phyloP scores from a whole-genome alignment of 192 early-diverging fungal species.

The Phycomyces blakesleeanus region DNA sequence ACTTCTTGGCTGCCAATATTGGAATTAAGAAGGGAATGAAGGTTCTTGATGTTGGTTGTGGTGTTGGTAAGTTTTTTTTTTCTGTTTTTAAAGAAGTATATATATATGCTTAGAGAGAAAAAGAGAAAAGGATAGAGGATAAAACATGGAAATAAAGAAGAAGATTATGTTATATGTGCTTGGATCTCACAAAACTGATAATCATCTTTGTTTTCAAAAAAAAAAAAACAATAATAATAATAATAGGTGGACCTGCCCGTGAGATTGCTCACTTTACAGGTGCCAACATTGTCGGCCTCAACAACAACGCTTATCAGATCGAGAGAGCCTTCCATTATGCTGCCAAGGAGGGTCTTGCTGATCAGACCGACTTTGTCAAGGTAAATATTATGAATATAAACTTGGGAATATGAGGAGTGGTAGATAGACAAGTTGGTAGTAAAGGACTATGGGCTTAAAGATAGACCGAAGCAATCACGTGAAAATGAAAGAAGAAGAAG shows the following conservation, averaged over 20 bases:
- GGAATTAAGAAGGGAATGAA: conserved; percentile 63
- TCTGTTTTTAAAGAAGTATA: no score
- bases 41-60: conserved; percentile 93
- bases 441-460: no score
- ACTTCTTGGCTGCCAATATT: conserved; percentile 75
- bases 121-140: no score
- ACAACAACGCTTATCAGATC: conserved; percentile 97
- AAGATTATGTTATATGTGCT: no score
- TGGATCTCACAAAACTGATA: no score
- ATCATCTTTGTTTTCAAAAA: no score
- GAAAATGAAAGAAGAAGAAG: no score
- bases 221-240: no score
- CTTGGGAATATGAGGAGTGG: not conserved
- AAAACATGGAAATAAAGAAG: no score
- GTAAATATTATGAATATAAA: conserved; percentile 10
- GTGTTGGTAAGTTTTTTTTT: conserved; percentile 64
- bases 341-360: conserved; percentile 58
- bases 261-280: conserved; percentile 90
- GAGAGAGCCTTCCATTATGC: conserved; percentile 73
- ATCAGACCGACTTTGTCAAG: conserved; percentile 48
- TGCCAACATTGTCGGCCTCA: conserved; percentile 86
- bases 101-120: no score
- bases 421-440: not conserved
- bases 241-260: conserved; percentile 82
- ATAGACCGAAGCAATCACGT: no score